phyloP scores from a whole-genome alignment of 2,329 filamentous ascomycete genomes.

The Sclerotinia subarctica region DNA sequence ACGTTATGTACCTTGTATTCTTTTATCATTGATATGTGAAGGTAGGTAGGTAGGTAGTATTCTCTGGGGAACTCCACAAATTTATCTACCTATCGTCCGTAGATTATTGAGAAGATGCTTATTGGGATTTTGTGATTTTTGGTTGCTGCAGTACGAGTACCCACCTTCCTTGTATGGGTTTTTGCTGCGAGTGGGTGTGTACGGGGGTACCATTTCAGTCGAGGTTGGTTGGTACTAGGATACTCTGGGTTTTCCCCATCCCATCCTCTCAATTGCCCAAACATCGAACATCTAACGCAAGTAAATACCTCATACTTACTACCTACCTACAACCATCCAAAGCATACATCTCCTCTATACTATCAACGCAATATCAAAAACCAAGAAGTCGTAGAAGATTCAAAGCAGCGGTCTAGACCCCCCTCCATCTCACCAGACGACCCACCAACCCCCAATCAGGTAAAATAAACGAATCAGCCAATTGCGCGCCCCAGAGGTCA shows the following conservation, averaged over 20 bases:
- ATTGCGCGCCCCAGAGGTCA: conserved; percentile 8
- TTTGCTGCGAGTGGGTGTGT: conserved; percentile 1
- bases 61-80: background rate
- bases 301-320: background rate
- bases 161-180: background rate
- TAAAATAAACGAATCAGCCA: conserved; percentile 29
- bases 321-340: background rate
- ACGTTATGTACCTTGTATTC: too few relatives aligned
- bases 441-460: conserved; percentile 24
- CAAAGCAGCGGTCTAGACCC: conserved; percentile 23
- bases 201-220: background rate
- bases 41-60: too few relatives aligned
- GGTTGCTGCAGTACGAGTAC: background rate
- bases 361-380: background rate
- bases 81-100: background rate
- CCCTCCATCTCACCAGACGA: background rate
- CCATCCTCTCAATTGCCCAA: too few relatives aligned
- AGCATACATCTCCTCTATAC: background rate
- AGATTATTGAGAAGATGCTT: background rate
- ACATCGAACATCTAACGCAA: too few relatives aligned
- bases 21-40: too few relatives aligned
- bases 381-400: background rate
- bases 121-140: background rate
- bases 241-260: background rate
- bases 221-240: background rate